Base-by-base conservation (phyloP, 2,329 filamentous ascomycete genomes). In the Chaetomium olivaceum region DNA sequence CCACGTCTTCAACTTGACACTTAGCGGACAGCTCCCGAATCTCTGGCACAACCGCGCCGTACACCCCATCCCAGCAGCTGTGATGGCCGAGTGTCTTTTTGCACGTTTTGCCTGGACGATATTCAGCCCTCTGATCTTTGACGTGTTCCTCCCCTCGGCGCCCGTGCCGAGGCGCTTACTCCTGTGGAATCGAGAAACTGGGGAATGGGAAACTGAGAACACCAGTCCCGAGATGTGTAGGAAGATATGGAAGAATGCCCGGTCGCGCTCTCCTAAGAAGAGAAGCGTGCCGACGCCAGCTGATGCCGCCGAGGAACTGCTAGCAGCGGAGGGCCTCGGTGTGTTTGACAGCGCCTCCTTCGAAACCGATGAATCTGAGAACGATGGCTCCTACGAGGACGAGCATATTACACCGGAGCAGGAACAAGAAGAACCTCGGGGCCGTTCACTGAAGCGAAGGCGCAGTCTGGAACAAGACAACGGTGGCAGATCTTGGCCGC, bases 371-470 rank as follows among this genome's bases (percentile, higher is more conserved):
- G 23, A 29, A 6, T 36, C 31, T 21, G 54, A 36, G 54, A 6
- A 19, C 50, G 23, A 27, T 52, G 50, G 23, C 23, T 19, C 8
- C 23, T 23, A 56, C 36, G 27, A 56, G 33, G 29, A 36, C 54
- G 54, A 56, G 29, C 31, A 36, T 12, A 19, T 27, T 23, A 16
- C 29, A 23, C 6, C n/a, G 5, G 54, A 56, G 54, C 16, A 19
- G 54, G 27, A 56, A 36, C 31, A 33, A 8, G 54, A 56, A 27
- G 16, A 56, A 19, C 54, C 54, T 56, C 54, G 54, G 31, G 54
- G 54, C 8, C 29, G 54, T 14, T 56, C 54, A 36, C 54, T 27
- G 29, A 56, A 56, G 54, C 54, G 54, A 3, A 56, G 54, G 54
- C 31, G 12, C 21, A 56, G 54, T 19, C 31, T 33, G 31, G 31